Conservation (phyloP, 2,329 filamentous ascomycete species). For the Leptographium flavum region DNA sequence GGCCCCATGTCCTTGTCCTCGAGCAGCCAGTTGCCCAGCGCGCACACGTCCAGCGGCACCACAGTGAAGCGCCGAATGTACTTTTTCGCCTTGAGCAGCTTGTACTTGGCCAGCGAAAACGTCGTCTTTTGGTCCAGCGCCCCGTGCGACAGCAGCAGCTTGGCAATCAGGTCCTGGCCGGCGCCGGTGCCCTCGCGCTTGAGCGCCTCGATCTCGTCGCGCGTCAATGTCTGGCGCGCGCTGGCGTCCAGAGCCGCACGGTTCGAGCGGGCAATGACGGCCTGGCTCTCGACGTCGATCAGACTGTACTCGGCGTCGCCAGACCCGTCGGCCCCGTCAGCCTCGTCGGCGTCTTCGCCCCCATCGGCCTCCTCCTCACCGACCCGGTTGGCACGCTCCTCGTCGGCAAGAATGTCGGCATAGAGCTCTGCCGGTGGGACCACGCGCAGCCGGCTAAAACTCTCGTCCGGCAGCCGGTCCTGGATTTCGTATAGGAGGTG, state of each 20-base stretch:
- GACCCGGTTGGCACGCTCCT: constrained; percentile 6
- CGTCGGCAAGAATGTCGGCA: constrained; percentile 52
- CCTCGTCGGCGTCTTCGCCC: constrained; percentile 12
- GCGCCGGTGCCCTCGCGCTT: constrained; percentile 62
- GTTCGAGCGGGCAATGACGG: constrained; percentile 39
- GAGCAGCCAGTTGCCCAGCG: constrained; percentile 63
- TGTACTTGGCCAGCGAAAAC: constrained; percentile 92
- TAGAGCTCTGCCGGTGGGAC: constrained; percentile 73
- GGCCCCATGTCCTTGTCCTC: constrained; percentile 59
- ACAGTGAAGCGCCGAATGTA: constrained; percentile 81
- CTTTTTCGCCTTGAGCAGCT: constrained; percentile 84
- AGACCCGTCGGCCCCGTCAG: neutral
- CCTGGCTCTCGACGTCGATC: constrained; percentile 29
- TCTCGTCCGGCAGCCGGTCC: constrained; percentile 51
- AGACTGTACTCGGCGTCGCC: constrained; percentile 24
- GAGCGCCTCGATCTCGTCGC: constrained; percentile 58
- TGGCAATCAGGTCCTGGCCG: constrained; percentile 83
- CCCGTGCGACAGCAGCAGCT: constrained; percentile 77
- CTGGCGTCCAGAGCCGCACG: constrained; percentile 45
- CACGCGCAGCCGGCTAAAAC: constrained; percentile 57
- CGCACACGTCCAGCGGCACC: constrained; percentile 65
- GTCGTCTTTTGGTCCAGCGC: constrained; percentile 87
- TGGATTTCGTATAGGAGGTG: constrained; percentile 83
- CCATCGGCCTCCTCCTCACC: constrained; percentile 25
- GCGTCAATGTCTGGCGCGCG: constrained; percentile 26